phyloP scores from a whole-genome alignment of 164 flowering plant species.

The Stephania yunnanensis region DNA sequence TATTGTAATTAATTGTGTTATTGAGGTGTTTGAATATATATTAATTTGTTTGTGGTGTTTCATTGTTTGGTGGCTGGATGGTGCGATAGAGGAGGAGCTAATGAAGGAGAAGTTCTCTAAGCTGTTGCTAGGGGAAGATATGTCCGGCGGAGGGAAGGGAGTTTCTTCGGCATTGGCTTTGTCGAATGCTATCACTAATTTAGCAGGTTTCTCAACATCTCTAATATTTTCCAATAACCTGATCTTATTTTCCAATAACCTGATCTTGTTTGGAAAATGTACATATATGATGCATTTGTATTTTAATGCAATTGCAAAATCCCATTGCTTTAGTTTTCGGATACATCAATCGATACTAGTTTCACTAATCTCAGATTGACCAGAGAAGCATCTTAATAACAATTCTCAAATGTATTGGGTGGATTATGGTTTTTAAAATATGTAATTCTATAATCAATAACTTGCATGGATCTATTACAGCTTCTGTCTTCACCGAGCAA shows the following conservation, averaged over 20 bases:
- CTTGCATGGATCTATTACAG: conserved; percentile 29
- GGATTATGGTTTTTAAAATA: too few relatives aligned
- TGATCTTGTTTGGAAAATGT: neutral
- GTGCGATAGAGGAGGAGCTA: conserved; percentile 51
- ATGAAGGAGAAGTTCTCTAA: conserved; percentile 85
- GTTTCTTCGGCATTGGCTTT: conserved; percentile 91
- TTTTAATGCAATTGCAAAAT: neutral
- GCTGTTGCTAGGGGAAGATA: conserved; percentile 90
- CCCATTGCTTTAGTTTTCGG: neutral
- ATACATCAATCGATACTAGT: neutral
- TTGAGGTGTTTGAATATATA: neutral
- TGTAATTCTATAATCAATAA: too few relatives aligned
- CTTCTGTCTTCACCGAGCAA: conserved; percentile 85
- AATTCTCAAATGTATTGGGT: too few relatives aligned
- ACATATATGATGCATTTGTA: neutral
- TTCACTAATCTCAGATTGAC: neutral
- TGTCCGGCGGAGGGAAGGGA: conserved; percentile 97
- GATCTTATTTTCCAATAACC: neutral
- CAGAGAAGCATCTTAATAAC: too few relatives aligned
- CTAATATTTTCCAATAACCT: neutral
- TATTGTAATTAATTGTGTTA: neutral
- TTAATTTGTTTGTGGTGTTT: neutral
- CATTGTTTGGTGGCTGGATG: neutral
- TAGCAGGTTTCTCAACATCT: conserved; percentile 46
- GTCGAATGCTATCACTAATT: conserved; percentile 89